Percentiles rank a stretch among this genome's conserved stretches.
phyloP scores from a whole-genome alignment of 257 asterid species.

The Galeopsis tetrahit region DNA sequence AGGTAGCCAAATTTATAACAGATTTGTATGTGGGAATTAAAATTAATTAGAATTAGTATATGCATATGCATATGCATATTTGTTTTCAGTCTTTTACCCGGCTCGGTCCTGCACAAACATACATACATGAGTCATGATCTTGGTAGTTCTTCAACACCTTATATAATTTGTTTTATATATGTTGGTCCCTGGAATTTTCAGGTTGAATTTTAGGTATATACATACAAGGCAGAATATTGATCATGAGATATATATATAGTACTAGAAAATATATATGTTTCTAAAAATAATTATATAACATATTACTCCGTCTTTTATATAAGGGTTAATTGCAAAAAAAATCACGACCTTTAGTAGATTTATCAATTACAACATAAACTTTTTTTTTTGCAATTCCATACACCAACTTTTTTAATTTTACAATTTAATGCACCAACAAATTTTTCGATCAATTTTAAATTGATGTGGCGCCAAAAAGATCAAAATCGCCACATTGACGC shows the following conservation, averaged over 20 bases:
- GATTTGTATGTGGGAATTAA: neutral
- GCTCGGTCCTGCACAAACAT: neutral
- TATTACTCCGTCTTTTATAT: no score
- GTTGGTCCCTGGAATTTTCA: neutral
- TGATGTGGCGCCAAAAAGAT: no score
- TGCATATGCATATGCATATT: neutral
- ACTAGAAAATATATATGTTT: neutral
- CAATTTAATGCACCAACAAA: no score
- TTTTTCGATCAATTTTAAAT: no score
- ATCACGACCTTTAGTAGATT: no score
- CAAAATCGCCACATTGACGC: no score
- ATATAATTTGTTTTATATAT: neutral
- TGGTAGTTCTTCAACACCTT: neutral
- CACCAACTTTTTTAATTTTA: no score
- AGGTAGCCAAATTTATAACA: neutral
- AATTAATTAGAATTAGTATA: neutral
- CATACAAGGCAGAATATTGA: neutral
- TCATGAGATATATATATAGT: conserved; percentile 2
- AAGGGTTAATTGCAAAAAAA: no score
- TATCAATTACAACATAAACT: no score
- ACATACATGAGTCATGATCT: neutral
- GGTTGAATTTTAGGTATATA: neutral
- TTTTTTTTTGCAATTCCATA: no score
- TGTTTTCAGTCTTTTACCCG: neutral
- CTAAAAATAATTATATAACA: no score